Percentiles rank a stretch among this genome's conserved stretches.
Evolutionary conservation across 352 stramenopile genomes (phyloP).

Genomic region (Pythium dissotocum): DNA sequence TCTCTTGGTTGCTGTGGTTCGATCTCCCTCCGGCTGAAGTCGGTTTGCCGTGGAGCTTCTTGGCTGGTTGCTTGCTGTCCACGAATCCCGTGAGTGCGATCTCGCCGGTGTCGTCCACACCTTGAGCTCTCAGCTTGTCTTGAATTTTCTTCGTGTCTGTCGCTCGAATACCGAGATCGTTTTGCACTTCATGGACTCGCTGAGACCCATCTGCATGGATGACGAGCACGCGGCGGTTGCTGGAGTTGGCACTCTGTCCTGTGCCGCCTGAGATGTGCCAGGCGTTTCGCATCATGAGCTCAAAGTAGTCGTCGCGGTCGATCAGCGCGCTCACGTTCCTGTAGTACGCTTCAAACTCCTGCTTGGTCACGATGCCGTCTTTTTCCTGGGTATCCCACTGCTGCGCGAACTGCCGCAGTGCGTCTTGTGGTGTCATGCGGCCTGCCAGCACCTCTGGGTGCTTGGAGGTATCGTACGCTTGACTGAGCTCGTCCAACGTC

Average conservation of each 20-base stretch:
- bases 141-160: conserved; percentile 32
- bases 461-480: conserved; percentile 46
- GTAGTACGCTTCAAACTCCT: conserved; percentile 72
- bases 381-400: conserved; percentile 42
- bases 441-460: conserved; percentile 58
- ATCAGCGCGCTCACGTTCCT: conserved; percentile 67
- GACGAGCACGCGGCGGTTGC: conserved; percentile 64
- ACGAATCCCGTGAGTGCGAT: conserved; percentile 18
- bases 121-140: conserved; percentile 49
- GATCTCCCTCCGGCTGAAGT: no score
- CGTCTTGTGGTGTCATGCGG: conserved; percentile 34
- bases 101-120: conserved; percentile 26
- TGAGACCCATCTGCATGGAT: conserved; percentile 54
- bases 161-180: conserved; percentile 44
- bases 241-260: conserved; percentile 62
- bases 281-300: conserved; percentile 82
- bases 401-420: conserved; percentile 38
- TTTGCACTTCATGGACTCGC: conserved; percentile 44
- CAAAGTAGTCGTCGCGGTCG: conserved; percentile 86
- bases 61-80: conserved; percentile 27
- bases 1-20: not conserved
- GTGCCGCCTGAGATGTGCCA: conserved; percentile 78
- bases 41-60: conserved; percentile 5
- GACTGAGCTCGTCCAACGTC: conserved; percentile 51
- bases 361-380: conserved; percentile 37